A percentile compares a stretch with the other conserved stretches of the same genome.
Conservation (phyloP, 495 filamentous ascomycete species). For the Emericellopsis terricola region DNA sequence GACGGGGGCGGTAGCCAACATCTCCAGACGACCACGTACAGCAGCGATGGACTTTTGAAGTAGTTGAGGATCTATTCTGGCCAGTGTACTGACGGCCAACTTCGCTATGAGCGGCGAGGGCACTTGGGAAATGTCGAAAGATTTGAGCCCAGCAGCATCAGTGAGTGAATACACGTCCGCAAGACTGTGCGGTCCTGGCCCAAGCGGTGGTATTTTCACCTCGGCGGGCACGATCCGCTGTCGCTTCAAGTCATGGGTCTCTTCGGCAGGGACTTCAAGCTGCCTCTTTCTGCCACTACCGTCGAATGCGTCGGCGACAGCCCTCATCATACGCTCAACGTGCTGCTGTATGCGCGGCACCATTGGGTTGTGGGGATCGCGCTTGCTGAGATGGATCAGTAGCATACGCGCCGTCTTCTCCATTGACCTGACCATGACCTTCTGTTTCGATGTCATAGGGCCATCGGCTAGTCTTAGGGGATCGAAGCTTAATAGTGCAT, state of each 20-base stretch:
- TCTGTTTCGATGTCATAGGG: constrained; percentile 58
- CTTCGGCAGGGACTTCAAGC: constrained; percentile 45
- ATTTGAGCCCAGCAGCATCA: constrained; percentile 47
- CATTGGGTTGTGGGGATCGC: constrained; percentile 50
- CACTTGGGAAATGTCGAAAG: constrained; percentile 66
- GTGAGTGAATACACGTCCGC: constrained; percentile 75
- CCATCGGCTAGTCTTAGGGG: constrained; percentile 60
- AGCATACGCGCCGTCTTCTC: constrained; percentile 77
- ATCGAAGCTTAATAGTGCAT: constrained; percentile 76
- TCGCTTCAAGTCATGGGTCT: constrained; percentile 29
- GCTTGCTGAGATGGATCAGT: constrained; percentile 60
- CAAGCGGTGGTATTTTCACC: constrained; percentile 43
- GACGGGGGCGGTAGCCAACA: constrained; percentile 11
- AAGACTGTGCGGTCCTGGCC: constrained; percentile 54
- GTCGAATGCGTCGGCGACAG: constrained; percentile 56
- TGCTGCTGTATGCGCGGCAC: constrained; percentile 61
- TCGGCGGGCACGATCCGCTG: constrained; percentile 16
- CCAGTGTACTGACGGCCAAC: constrained; percentile 55
- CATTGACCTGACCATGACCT: constrained; percentile 77
- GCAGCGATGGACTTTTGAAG: constrained; percentile 49
- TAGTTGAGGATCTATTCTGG: constrained; percentile 38
- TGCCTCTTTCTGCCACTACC: constrained; percentile 60
- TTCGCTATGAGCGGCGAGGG: constrained; percentile 55
- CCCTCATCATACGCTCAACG: constrained; percentile 58
- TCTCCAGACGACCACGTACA: constrained; percentile 2